A percentile compares a stretch with the other conserved stretches of the same genome.
phyloP scores from a whole-genome alignment of 495 filamentous ascomycete genomes.

The Echria macrotheca region DNA sequence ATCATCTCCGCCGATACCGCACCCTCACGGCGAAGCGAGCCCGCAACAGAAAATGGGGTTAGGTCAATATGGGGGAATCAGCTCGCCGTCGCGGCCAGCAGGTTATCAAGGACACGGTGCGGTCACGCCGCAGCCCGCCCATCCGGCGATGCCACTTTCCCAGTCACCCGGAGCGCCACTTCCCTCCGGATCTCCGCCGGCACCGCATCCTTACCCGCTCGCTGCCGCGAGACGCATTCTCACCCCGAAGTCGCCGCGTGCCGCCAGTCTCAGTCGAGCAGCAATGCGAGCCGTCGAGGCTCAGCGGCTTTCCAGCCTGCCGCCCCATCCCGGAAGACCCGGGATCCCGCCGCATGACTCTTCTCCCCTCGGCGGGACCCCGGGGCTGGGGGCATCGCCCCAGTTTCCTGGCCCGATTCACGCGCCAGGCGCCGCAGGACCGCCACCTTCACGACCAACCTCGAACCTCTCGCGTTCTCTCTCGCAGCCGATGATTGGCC shows the following conservation, averaged over 20 bases:
- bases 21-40: constrained; percentile 5
- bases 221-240: constrained; percentile 48
- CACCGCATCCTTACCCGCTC: constrained; percentile 35
- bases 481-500: constrained; percentile 35
- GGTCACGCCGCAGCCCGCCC: constrained; percentile 21
- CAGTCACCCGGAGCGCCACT: constrained; percentile 26
- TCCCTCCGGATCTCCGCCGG: constrained; percentile 33
- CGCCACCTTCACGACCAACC: constrained; percentile 29
- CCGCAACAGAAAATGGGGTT: constrained; percentile 21
- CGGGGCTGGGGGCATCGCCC: constrained; percentile 28
- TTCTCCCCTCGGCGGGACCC: constrained; percentile 28
- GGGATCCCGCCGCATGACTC: constrained; percentile 15
- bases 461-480: constrained; percentile 32
- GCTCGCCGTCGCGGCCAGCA: constrained; percentile 30
- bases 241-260: constrained; percentile 59
- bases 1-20: constrained; percentile 17
- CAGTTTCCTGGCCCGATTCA: constrained; percentile 26
- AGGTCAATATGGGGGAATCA: constrained; percentile 22
- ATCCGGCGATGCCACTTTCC: constrained; percentile 18
- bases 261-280: constrained; percentile 39
- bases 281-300: constrained; percentile 42
- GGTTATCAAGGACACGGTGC: constrained; percentile 24
- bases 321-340: constrained; percentile 30
- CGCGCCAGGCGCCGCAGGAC: constrained; percentile 23
- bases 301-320: constrained; percentile 36